Evolutionary conservation across 2,329 filamentous ascomycete species (phyloP), one percentile per base, ranked within the genome.

Genomic region (Penicillium sp.): DNA sequence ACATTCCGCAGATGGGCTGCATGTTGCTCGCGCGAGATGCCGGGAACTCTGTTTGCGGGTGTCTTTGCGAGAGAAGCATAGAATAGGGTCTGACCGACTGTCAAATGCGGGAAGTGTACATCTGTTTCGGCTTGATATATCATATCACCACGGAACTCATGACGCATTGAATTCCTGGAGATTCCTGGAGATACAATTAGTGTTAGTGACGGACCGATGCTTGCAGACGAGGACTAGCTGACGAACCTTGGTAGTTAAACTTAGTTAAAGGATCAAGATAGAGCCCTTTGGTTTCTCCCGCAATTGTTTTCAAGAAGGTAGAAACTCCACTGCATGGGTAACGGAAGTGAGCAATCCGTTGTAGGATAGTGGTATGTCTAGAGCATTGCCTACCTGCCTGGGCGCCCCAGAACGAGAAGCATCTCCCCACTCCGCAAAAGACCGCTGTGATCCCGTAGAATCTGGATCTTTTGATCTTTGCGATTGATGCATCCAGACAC

Each of bases 51-150:
- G 86, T 37, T 6, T 7, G 26, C 26, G 6, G 26, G 26, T 27
- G 26, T 27, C 6, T 10, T 6, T 7, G 26, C 10, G 7, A 10
- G 7, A 27, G 26, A 6, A 10, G 26, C 26, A 27, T 7, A 27
- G 7, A 7, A 6, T 27, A 27, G 26, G 26, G 26, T 27, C 26
- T 27, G 6, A 8, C 88, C 87, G 24, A 91, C 88, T 0, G 83
- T 63, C 37, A 63, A 24, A 21, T 62, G 49, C 91, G 68, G 20
- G 87, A 94, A 86, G 62, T 91, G 75, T 1, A 48, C 13, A 13
- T 55, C 60, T 23, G 41, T 45, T 8, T 55, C 49, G 10, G 40
- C 44, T 30, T 49, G 50, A 27, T 49, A 56, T 15, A 42, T 43
- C 2, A 45, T 39, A 8, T 56, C 51, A 10, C 54, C 54, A 13